Evolutionary conservation across 73 alveolate genomes (phyloP), one percentile per base, ranked within the genome.

Genomic region (Urostyla sp.): DNA sequence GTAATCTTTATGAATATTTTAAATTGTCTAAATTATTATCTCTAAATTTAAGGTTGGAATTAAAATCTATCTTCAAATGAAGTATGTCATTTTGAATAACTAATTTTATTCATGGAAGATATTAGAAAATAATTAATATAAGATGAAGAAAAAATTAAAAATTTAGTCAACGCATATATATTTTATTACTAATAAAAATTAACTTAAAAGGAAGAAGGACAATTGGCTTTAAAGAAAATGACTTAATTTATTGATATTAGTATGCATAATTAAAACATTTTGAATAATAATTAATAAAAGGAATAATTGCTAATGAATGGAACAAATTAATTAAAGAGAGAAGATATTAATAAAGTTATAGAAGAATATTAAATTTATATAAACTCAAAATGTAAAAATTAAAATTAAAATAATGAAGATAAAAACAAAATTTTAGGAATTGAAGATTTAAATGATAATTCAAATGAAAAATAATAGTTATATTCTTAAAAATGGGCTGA

Each of bases 401-500:
- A n/a, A n/a, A n/a, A n/a, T n/a, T n/a, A n/a, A n/a, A n/a, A n/a
- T n/a, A n/a, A n/a, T 16, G 52, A 40, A 40, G 52, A 40, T 16
- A 40, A 40, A 16, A 40, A 40, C 52, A 40, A 16, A 16, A 40
- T 40, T 40, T 11, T 16, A 40, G 16, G 20, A 40, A 40, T 10
- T 18, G 78, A 75, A 58, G 75, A 53, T n/a, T 76, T 54, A 30
- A 54, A 24, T 30, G 75, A 59, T 1, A 35, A 35, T 26, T 35
- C 48, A 31, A 20, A 57, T 16, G 60, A 72, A 32, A 8, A n/a
- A n/a, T n/a, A n/a, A n/a, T n/a, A n/a, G n/a, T 30, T 32, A 67
- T 58, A 37, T 45, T 44, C 63, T 8, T 28, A 76, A 26, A 50
- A 73, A 11, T 83, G 92, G 87, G 18, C 67, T 30, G 86, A 61